Evolutionary conservation across 1,284 basidiomycete genomes (phyloP).

Genomic region (Trametes polyzona): DNA sequence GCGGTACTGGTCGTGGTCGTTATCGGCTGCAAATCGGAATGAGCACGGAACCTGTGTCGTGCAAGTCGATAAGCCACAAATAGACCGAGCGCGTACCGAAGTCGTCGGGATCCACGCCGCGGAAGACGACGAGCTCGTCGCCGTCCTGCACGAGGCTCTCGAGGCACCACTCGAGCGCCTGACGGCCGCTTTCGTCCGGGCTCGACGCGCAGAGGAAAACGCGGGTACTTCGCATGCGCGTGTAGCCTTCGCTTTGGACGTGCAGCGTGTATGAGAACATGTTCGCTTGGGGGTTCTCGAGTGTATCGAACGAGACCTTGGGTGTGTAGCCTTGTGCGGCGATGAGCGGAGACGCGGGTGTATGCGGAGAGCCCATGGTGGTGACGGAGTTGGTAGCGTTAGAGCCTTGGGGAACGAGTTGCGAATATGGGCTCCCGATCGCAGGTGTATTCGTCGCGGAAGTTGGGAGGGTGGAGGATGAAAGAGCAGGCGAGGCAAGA

Average conservation of each 20-base stretch:
- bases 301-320: conserved; percentile 78
- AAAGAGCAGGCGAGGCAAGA: conserved; percentile 15
- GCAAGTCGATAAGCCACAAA: not conserved
- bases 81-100: conserved; percentile 50
- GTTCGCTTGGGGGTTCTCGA: conserved; percentile 44
- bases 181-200: conserved; percentile 83
- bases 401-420: conserved; percentile 8
- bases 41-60: no score
- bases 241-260: conserved; percentile 86
- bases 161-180: conserved; percentile 90
- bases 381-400: conserved; percentile 18
- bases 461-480: conserved; percentile 20
- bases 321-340: conserved; percentile 65
- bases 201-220: conserved; percentile 92
- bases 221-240: conserved; percentile 78
- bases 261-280: conserved; percentile 69
- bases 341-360: conserved; percentile 29
- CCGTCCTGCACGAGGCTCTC: conserved; percentile 89
- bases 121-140: conserved; percentile 91
- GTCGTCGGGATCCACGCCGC: conserved; percentile 88
- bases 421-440: conserved; percentile 6
- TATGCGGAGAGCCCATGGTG: conserved; percentile 15
- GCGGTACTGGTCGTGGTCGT: conserved; percentile 81
- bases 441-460: conserved; percentile 12
- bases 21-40: conserved; percentile 48